Evolutionary conservation across 179 eudicot genomes (phyloP), one percentile per base, ranked within the genome.

Genomic region (Camellia oleifera): DNA sequence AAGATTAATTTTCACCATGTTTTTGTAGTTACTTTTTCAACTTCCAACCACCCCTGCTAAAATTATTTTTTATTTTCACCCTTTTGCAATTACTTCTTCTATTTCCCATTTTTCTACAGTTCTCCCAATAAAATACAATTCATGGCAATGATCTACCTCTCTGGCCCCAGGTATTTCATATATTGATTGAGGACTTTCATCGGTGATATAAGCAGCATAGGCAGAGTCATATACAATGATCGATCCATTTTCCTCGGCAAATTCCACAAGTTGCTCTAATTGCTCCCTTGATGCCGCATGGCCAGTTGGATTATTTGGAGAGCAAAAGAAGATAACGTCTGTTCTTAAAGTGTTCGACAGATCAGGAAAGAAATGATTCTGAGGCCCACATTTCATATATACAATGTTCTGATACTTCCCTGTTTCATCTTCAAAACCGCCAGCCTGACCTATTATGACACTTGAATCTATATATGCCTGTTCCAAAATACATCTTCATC

Each of bases 231-330:
- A 91, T 0, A 93, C 91, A 56, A 94, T 93, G 15, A 94, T 93
- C 0, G 98, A 93, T 4, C 98, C 98, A 74, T 94, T 94, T 18
- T 73, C 56, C 73, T 79, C 88, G n/a, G 98, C 98, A 84, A 93
- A 93, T 2, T 90, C 81, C 18, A 94, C 94, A 40, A 94, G 90
- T 48, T 87, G 88, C 62, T 83, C 68, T 74, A 93, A 85, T 70
- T 94, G 94, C 56, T 80, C 77, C 72, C 91, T 75, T 3, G 97
- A 79, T 20, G 97, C 94, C 64, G 98, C 92, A 69, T 92, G 90
- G 44, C 98, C 97, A 1, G 98, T 94, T 20, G 97, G 98, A 85
- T 94, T 94, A 79, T 94, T 94, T 8, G 98, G 97, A 20, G 94
- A 91, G 83, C 98, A 94, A 72, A 94, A 94, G 87, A 93, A 94